phyloP scores from a whole-genome alignment of 768 basidiomycete species.

The Suillus brevipes region DNA sequence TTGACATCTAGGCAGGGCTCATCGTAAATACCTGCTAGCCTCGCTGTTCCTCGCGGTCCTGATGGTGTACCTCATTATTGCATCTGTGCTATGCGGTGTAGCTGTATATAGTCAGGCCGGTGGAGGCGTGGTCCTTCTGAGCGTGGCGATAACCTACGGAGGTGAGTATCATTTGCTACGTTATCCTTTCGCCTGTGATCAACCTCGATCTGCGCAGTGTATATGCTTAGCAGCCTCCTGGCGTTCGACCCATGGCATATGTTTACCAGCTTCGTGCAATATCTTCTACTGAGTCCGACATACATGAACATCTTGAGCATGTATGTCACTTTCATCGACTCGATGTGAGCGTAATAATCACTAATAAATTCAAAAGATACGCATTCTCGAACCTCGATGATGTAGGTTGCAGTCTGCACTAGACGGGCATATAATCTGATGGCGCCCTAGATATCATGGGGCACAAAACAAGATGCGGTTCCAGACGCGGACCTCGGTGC shows the following conservation, averaged over 20 bases:
- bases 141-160: conserved; percentile 84
- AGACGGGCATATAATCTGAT: conserved; percentile 9
- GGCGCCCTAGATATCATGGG: conserved; percentile 76
- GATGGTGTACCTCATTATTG: conserved; percentile 82
- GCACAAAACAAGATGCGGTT: conserved; percentile 86
- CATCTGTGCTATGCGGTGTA: conserved; percentile 79
- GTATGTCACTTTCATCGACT: conserved; percentile 40
- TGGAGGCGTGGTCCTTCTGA: conserved; percentile 75
- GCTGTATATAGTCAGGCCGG: conserved; percentile 69
- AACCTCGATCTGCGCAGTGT: conserved; percentile 47
- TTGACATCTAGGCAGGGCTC: conserved; percentile 22
- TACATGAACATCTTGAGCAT: conserved; percentile 79
- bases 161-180: conserved; percentile 38
- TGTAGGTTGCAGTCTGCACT: conserved; percentile 36
- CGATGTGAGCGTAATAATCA: conserved; percentile 21
- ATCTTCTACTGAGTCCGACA: conserved; percentile 81
- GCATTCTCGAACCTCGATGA: conserved; percentile 87
- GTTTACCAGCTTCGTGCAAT: conserved; percentile 87
- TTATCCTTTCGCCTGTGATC: not conserved
- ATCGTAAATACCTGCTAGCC: conserved; percentile 75
- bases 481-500: conserved; percentile 79
- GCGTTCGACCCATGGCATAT: conserved; percentile 98
- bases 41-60: conserved; percentile 72
- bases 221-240: conserved; percentile 72
- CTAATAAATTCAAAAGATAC: conserved; percentile 51